Evolutionary conservation across 805 yeast species (phyloP), one percentile per base, ranked within the genome.

Genomic region (Candida xyloterini): DNA sequence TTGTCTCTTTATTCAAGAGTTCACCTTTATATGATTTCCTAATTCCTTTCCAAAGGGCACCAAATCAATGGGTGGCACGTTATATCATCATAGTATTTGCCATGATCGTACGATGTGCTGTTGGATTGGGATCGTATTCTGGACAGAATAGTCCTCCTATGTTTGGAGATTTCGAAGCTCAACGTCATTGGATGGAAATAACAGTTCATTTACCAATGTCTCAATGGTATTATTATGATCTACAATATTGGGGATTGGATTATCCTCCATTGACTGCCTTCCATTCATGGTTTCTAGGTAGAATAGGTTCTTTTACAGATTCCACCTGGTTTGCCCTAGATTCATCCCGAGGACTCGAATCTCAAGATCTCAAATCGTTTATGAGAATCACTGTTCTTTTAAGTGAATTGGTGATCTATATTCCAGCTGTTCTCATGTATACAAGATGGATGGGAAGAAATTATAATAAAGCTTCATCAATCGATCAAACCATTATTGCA

Each of bases 131-230:
- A 1, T 74, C 88, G 4, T 90, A 78, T 56, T 87, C 95, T 15
- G 99, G 99, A 0, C 59, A 62, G 45, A 64, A 65, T 7, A 66
- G 70, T 1, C 79, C 84, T 7, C 98, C 98, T 4, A 77, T 87
- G 77, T 79, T 69, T 67, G 99, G 99, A 6, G 99, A 93, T 59
- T 91, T 93, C 56, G 99, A 93, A 61, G 98, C 98, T 0, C 99
- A 93, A 61, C 75, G 99, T 50, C 99, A 91, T 61, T 93, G 99
- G 99, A 73, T 93, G 76, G 99, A 93, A 59, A 69, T 91, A 38
- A 91, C 98, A 0, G 78, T 71, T 27, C 78, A 80, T 51, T 60
- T 90, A 34, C 93, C 96, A 0, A 62, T 87, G 1, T 61, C 66
- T 0, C 51, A 83, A 46, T 93, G 99, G 99, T 93, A 93, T 57